These are phyloP conservation scores for Pythium dissotocum DNA, from an alignment of 352 stramenopile genomes.

Conservation along the genomic window DNA sequence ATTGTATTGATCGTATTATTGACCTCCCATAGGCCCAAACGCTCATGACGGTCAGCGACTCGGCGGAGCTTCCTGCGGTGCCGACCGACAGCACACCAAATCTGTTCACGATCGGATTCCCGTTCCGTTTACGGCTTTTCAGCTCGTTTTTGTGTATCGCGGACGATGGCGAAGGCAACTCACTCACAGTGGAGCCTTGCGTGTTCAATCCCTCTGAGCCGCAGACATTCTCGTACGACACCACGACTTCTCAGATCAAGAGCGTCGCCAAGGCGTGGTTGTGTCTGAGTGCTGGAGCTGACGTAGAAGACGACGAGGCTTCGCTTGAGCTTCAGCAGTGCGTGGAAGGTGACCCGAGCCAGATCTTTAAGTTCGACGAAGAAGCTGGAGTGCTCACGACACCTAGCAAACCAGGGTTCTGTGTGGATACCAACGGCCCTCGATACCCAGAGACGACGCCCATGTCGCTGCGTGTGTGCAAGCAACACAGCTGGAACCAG, in stretches of 20 bases:
- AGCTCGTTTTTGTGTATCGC: slow-evolving; percentile 13
- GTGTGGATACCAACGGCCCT: slow-evolving; percentile 3
- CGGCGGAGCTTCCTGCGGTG: neutral
- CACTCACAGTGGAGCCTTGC: neutral
- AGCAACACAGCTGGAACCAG: slow-evolving; percentile 5
- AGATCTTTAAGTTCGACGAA: slow-evolving; percentile 6
- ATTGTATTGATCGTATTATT: no score
- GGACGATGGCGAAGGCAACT: neutral
- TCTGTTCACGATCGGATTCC: slow-evolving; percentile 5
- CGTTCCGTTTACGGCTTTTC: slow-evolving; percentile 14
- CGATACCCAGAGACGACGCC: neutral
- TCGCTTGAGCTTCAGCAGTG: neutral
- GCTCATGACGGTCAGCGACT: neutral
- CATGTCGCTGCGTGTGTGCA: neutral
- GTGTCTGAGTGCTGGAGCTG: neutral
- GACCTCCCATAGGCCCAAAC: slow-evolving; percentile 1
- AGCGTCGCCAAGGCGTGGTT: slow-evolving; percentile 11
- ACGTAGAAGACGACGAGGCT: neutral
- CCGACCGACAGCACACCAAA: neutral
- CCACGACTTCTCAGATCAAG: neutral
- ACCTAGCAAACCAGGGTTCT: neutral
- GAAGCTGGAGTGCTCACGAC: neutral
- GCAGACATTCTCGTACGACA: slow-evolving; percentile 11
- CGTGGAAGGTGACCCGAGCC: neutral
- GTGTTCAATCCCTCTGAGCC: neutral